Percentiles rank a stretch among this genome's conserved stretches.
Conservation (phyloP, 2,329 filamentous ascomycete genomes). For the Penicillium verrucosum region DNA sequence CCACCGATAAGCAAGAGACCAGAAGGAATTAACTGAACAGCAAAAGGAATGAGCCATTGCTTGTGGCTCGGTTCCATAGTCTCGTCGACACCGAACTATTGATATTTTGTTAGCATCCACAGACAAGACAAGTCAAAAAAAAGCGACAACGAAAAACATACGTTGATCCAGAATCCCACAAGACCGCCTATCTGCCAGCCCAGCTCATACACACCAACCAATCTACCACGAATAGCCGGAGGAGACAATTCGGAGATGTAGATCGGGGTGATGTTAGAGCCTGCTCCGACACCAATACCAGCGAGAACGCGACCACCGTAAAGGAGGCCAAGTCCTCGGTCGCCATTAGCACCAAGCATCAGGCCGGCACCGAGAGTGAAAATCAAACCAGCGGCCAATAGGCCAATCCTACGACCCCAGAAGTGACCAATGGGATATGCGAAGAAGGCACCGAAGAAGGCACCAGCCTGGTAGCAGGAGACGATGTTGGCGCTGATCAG, state of each 20-base stretch:
- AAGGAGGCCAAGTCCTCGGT: conserved; percentile 61
- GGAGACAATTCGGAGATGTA: conserved; percentile 59
- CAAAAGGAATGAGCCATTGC: conserved; percentile 45
- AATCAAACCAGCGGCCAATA: conserved; percentile 59
- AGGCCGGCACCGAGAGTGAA: conserved; percentile 70
- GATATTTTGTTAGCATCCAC: conserved; percentile 6
- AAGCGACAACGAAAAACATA: conserved; percentile 17
- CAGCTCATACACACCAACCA: conserved; percentile 58
- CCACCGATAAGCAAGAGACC: conserved; percentile 52
- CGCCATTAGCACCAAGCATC: conserved; percentile 64
- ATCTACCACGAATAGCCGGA: conserved; percentile 56
- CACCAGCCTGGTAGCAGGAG: conserved; percentile 76
- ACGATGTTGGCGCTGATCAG: conserved; percentile 72
- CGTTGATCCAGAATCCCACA: conserved; percentile 52
- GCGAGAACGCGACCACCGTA: conserved; percentile 58
- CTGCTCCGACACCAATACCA: conserved; percentile 56
- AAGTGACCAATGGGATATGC: conserved; percentile 66
- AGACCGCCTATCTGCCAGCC: conserved; percentile 54
- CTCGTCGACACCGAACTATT: conserved; percentile 52
- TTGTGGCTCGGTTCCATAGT: conserved; percentile 33
- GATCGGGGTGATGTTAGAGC: conserved; percentile 57
- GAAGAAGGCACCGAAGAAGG: conserved; percentile 74
- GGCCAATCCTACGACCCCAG: conserved; percentile 63
- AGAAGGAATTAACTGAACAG: conserved; percentile 41
- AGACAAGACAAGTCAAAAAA: conserved; percentile 15